Percentiles rank a stretch among this genome's conserved stretches.
Evolutionary conservation across 441 rosid genomes (phyloP).

Genomic region (Aleurites moluccanus): DNA sequence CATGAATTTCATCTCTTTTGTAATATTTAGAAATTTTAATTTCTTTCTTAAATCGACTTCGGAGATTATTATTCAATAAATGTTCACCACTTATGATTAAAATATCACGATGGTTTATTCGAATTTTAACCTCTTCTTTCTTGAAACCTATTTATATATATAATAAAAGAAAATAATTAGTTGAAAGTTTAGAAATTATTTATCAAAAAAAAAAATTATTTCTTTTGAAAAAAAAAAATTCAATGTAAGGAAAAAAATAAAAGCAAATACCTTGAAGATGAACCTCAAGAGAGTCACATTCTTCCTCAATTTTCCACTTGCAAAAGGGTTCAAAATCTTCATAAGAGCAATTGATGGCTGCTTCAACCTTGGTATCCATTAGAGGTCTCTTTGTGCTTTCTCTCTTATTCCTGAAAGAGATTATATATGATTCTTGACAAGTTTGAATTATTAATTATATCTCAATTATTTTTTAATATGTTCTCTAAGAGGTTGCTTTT

Average conservation of each 20-base stretch:
- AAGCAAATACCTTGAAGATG: conserved; percentile 27
- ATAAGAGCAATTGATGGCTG: conserved; percentile 12
- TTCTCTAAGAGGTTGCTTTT: conserved; percentile 29
- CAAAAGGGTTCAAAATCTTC: conserved; percentile 45
- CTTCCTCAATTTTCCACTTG: conserved; percentile 29
- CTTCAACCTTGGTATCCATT: conserved; percentile 9
- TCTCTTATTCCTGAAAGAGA: neutral
- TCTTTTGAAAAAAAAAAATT: neutral
- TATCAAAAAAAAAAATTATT: no score
- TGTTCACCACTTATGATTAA: conserved; percentile 28
- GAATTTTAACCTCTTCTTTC: conserved; percentile 22
- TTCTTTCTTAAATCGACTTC: conserved; percentile 21
- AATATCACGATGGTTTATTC: neutral
- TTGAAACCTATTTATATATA: conserved; percentile 38
- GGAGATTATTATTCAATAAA: neutral
- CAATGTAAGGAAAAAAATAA: neutral
- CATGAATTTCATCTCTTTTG: conserved; percentile 14
- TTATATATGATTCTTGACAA: no score
- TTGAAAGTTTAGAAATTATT: no score
- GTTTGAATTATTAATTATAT: neutral
- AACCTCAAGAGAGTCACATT: conserved; percentile 20
- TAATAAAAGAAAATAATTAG: neutral
- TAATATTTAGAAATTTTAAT: conserved; percentile 11
- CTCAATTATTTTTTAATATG: no score
- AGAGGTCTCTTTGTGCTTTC: neutral